Base-by-base conservation (phyloP, 2,329 filamentous ascomycete genomes). In the Calonectria honghensis region DNA sequence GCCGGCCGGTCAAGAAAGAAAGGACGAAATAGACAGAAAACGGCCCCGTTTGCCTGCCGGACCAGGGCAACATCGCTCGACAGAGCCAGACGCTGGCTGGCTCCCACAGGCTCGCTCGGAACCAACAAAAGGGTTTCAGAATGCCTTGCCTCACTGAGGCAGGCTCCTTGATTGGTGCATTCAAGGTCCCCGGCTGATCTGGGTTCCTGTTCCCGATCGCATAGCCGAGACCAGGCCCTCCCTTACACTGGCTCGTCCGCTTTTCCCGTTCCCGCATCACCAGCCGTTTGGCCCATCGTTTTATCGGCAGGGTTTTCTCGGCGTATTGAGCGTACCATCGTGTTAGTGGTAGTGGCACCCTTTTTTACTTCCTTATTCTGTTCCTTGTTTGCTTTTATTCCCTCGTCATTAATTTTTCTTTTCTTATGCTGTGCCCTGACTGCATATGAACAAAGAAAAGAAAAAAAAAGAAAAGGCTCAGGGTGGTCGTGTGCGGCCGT, bases 201-300 rank as follows among this genome's bases (percentile, higher is more conserved):
- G 67, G 67, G 39, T 63, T 50, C 67, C 52, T 70, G 54, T 37
- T 63, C 67, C 67, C 67, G 67, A 70, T 70, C 67, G 67, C 54
- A 70, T 70, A 70, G 57, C 57, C 68, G 68, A 64, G 54, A 70
- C 54, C 59, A 64, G 45, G 45, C 52, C 68, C 45, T 52, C 39
- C 57, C 68, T 54, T 61, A 69, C 52, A 32, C 35, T 20, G 16
- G 52, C 31, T 35, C 51, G 67, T 59, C 35, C 52, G 52, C 29
- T 54, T 54, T 45, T 29, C 37, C 27, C 52, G 41, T 67, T 67
- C 64, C 48, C 64, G 64, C 48, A 51, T 67, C 64, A 50, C 48
- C 48, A 39, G 41, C 41, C 41, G 63, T 61, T 39, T 61, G 57
- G 57, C 57, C 57, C 57, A 61, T 61, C 57, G 37, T 61, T 61